These are phyloP conservation scores for Medicago arabica DNA, from an alignment of 306 rosid species.

Conservation along the genomic window DNA sequence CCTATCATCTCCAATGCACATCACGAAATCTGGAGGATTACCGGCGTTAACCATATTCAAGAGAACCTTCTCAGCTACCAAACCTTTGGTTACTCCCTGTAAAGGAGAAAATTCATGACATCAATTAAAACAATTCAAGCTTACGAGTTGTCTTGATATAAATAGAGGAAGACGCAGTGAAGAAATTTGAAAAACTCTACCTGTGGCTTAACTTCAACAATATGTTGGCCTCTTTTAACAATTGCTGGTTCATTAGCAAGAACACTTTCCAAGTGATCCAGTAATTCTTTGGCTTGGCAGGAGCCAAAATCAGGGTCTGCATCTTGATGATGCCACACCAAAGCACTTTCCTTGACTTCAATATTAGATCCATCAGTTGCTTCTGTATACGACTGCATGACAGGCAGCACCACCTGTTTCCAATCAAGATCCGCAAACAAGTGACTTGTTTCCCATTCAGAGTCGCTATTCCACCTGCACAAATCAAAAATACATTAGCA, in stretches of 20 bases:
- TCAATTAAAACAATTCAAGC: slow-evolving; percentile 28
- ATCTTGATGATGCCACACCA: slow-evolving; percentile 94
- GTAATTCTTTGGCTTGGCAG: slow-evolving; percentile 81
- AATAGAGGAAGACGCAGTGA: neutral
- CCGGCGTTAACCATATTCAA: slow-evolving; percentile 58
- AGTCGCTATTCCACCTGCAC: slow-evolving; percentile 66
- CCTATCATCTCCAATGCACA: slow-evolving; percentile 88
- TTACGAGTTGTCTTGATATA: neutral
- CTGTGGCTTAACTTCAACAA: slow-evolving; percentile 94
- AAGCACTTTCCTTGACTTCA: slow-evolving; percentile 75
- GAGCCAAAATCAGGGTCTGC: slow-evolving; percentile 94
- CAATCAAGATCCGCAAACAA: slow-evolving; percentile 71
- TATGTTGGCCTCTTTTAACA: slow-evolving; percentile 76
- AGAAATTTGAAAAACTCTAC: slow-evolving; percentile 40
- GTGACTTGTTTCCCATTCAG: slow-evolving; percentile 76
- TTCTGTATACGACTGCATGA: slow-evolving; percentile 76
- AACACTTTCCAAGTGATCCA: slow-evolving; percentile 77
- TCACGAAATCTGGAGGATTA: slow-evolving; percentile 71
- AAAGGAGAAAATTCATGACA: neutral
- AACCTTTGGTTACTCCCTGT: slow-evolving; percentile 90
- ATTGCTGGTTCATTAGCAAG: slow-evolving; percentile 79
- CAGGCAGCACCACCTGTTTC: slow-evolving; percentile 77
- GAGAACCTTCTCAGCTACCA: slow-evolving; percentile 72
- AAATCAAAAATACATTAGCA: slow-evolving; percentile 2
- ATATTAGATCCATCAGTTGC: slow-evolving; percentile 86